Conservation (phyloP, 345 rosid genomes). For the Rubroshorea leprosula region DNA sequence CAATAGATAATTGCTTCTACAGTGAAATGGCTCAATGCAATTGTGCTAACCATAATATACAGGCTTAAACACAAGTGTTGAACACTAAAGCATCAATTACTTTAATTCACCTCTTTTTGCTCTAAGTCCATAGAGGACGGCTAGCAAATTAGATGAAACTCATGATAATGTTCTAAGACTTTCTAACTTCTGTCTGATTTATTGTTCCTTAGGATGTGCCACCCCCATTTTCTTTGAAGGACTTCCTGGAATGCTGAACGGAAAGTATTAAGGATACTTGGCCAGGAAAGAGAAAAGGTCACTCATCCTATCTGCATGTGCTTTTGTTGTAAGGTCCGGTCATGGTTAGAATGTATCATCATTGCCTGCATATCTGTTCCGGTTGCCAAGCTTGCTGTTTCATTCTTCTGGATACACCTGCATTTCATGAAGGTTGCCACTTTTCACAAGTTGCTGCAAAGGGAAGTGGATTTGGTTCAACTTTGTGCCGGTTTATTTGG, state of each 20-base stretch:
- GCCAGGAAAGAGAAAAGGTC: not conserved
- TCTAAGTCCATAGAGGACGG: no score
- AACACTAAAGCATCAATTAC: no score
- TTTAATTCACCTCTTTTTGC: no score
- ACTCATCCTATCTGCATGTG: no score
- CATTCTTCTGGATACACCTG: not conserved
- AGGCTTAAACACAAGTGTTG: no score
- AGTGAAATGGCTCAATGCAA: no score
- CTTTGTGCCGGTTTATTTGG: no score
- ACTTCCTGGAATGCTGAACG: conserved; percentile 63
- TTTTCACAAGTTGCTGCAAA: no score
- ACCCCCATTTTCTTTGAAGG: conserved; percentile 73
- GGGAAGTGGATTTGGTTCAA: not conserved
- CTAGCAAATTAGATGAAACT: no score
- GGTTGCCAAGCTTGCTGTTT: conserved; percentile 8
- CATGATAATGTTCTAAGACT: no score
- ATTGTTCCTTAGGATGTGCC: conserved; percentile 47
- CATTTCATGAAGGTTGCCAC: conserved; percentile 1
- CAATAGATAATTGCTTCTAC: no score
- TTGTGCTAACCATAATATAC: no score
- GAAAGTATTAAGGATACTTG: conserved; percentile 1
- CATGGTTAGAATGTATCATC: conserved; percentile 6
- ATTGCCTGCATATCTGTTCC: conserved; percentile 16
- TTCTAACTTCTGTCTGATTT: not conserved
- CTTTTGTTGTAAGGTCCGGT: conserved; percentile 18